Percentiles rank a stretch among this genome's conserved stretches.
phyloP scores from a whole-genome alignment of 2,329 filamentous ascomycete species.

The Pezicula radicicola region DNA sequence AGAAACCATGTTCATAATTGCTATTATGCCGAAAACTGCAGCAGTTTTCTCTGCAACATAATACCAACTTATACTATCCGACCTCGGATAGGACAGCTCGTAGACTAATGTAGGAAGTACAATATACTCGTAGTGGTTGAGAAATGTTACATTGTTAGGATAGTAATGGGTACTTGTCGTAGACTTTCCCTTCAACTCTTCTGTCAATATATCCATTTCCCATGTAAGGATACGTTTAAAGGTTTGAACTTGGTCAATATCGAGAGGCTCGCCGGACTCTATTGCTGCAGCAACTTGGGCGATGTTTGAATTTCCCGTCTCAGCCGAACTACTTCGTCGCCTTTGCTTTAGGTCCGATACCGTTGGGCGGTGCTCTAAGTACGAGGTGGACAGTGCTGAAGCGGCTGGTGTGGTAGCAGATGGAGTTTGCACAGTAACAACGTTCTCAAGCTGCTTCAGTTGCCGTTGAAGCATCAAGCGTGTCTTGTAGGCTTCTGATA shows the following conservation, averaged over 20 bases:
- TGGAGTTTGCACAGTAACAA: constrained; percentile 43
- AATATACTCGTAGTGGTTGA: constrained; percentile 70
- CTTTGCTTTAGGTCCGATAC: constrained; percentile 38
- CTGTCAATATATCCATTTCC: constrained; percentile 61
- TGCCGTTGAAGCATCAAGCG: constrained; percentile 41
- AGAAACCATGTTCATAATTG: constrained; percentile 76
- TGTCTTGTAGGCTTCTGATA: constrained; percentile 57
- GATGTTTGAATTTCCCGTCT: constrained; percentile 42
- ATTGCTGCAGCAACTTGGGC: constrained; percentile 60
- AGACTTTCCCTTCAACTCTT: constrained; percentile 54
- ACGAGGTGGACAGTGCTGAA: constrained; percentile 41
- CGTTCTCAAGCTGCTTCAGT: constrained; percentile 55
- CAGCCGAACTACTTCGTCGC: constrained; percentile 24
- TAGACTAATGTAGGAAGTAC: constrained; percentile 75
- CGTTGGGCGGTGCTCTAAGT: constrained; percentile 39
- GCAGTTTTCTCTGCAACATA: constrained; percentile 71
- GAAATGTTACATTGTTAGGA: constrained; percentile 64
- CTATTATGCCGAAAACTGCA: constrained; percentile 69
- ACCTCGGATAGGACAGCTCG: constrained; percentile 74
- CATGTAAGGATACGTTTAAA: constrained; percentile 64
- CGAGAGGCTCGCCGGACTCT: constrained; percentile 56
- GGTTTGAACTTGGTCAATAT: constrained; percentile 57
- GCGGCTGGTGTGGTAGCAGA: constrained; percentile 38
- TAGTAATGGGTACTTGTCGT: constrained; percentile 51
- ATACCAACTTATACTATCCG: constrained; percentile 66